A percentile compares a stretch with the other conserved stretches of the same genome.
phyloP scores from a whole-genome alignment of 1,139 yeast species.

The Kodamaea plutei region DNA sequence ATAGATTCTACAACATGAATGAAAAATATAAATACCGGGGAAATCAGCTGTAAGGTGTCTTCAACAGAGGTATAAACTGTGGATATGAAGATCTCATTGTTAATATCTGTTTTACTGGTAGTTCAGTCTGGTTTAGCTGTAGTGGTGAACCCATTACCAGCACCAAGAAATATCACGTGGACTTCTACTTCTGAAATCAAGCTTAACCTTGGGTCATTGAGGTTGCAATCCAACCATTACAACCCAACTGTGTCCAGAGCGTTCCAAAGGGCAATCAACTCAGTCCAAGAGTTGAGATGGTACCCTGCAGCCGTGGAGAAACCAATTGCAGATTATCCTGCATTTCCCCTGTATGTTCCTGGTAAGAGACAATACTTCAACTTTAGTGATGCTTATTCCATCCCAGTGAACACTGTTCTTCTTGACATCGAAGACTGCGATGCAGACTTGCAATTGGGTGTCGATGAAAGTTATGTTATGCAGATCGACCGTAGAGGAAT shows the following conservation, averaged over 20 bases:
- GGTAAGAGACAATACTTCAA: neutral
- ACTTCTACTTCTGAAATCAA: conserved; percentile 8
- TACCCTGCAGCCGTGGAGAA: conserved; percentile 25
- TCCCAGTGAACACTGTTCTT: conserved; percentile 5
- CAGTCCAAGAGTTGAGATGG: conserved; percentile 21
- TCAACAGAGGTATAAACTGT: no score
- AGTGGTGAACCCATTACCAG: conserved; percentile 21
- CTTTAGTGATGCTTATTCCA: neutral
- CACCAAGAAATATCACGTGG: conserved; percentile 21
- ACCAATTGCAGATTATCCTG: conserved; percentile 11
- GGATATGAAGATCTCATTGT: conserved; percentile 2
- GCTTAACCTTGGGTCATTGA: conserved; percentile 9
- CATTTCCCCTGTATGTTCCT: conserved; percentile 12
- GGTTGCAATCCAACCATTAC: conserved; percentile 5
- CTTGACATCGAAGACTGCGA: conserved; percentile 21
- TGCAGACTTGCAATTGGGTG: conserved; percentile 36
- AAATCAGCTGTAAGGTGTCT: no score
- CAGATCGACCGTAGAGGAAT: conserved; percentile 15
- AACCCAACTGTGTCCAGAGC: conserved; percentile 15
- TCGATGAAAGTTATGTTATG: conserved; percentile 39
- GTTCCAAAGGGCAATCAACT: conserved; percentile 16
- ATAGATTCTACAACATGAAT: no score
- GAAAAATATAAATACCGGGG: no score
- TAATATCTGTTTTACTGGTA: conserved; percentile 3
- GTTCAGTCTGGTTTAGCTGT: conserved; percentile 9